Base-by-base conservation (phyloP, 2,329 filamentous ascomycete species). In the Talaromyces funiculosus region DNA sequence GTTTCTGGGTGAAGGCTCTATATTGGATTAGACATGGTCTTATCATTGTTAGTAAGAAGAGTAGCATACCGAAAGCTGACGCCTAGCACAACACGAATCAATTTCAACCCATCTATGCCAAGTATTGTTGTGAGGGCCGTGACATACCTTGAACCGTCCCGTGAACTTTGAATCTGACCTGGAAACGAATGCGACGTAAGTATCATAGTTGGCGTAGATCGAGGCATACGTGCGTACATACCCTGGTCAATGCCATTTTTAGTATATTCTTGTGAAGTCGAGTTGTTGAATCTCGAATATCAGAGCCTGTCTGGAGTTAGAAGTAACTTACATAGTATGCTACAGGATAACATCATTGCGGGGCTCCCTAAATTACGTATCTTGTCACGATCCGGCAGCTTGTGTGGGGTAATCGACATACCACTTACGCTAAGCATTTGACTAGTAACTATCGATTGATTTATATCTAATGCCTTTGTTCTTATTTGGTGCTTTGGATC, bases 101-200 rank as follows among this genome's bases (percentile, higher is more conserved):
- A 4, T 22, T 18, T 24, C 20, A 7, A 9, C 14, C n/a, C n/a
- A 33, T 2, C n/a, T n/a, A n/a, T n/a, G n/a, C 16, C 29, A 20
- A 18, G 7, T 8, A n/a, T n/a, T 12, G 9, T n/a, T 12, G 7
- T 45, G 8, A 6, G 4, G 12, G 24, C 14, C 24, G 8, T 22
- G 12, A 16, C 76, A 63, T 75, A 86, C 88, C 88, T 81, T 91
- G 88, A 12, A 91, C 88, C 40, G 80, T 80, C 58, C 87, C 88
- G 67, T 89, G 85, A 61, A 86, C 87, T 64, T 69, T 72, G 65
- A 76, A 77, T 51, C 72, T 70, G 62, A 76, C 65, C 75, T 77
- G 63, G 12, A 37, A 35, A 8, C 40, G 6, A n/a, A 10, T 1
- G 8, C 7, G 3, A 29, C 8, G 40, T 57, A 16, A 61, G 40